A percentile compares a stretch with the other conserved stretches of the same genome.
These are phyloP conservation scores for Albatrellus sp. DNA, from an alignment of 1,284 basidiomycete species.

Conservation along the genomic window DNA sequence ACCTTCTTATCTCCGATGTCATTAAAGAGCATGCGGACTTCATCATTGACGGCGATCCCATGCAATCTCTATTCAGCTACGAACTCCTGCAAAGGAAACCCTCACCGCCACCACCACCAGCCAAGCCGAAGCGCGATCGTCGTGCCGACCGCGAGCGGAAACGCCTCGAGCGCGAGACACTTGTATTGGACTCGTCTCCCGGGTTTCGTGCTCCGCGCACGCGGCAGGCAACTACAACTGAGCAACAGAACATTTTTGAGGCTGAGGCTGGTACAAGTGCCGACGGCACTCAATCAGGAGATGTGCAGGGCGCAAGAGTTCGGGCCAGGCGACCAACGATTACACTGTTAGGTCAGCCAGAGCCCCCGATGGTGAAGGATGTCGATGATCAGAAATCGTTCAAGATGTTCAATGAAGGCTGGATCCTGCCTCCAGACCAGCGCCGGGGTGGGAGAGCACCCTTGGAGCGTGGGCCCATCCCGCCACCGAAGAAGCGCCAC, in stretches of 20 bases:
- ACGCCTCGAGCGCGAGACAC: background rate
- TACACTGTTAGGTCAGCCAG: conserved; percentile 11
- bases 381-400: conserved; percentile 70
- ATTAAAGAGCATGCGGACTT: conserved; percentile 41
- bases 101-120: conserved; percentile 12
- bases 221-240: conserved; percentile 16
- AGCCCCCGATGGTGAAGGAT: conserved; percentile 45
- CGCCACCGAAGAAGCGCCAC: conserved; percentile 35
- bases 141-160: conserved; percentile 8
- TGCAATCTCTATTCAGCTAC: conserved; percentile 58
- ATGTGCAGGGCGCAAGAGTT: conserved; percentile 10
- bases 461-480: conserved; percentile 27
- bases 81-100: conserved; percentile 54
- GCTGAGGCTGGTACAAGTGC: background rate
- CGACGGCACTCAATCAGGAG: background rate
- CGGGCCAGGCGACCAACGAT: conserved; percentile 6
- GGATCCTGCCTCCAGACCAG: conserved; percentile 65
- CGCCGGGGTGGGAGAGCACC: conserved; percentile 41
- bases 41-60: conserved; percentile 41
- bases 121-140: conserved; percentile 8
- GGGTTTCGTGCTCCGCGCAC: conserved; percentile 25
- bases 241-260: conserved; percentile 3
- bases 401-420: conserved; percentile 75
- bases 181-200: conserved; percentile 12
- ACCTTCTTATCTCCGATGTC: conserved; percentile 39